These are phyloP conservation scores for Trichopus zeylanicus DNA, from an alignment of 116 monocot genomes.

Conservation along the genomic window DNA sequence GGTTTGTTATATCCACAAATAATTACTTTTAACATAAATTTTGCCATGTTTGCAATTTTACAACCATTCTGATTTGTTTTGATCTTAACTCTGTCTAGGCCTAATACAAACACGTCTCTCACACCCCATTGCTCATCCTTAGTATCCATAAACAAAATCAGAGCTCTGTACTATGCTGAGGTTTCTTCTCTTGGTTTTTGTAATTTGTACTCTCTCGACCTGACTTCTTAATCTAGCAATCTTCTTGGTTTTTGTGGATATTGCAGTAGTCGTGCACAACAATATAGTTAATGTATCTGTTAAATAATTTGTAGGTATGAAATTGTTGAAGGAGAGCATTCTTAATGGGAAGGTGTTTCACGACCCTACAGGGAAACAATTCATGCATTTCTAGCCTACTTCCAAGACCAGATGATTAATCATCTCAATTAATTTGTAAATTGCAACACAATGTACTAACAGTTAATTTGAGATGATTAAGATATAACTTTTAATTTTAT, in stretches of 20 bases:
- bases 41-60: not conserved
- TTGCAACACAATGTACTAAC: not conserved
- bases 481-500: not conserved
- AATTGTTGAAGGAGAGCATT: constrained; percentile 88
- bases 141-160: too few species aligned
- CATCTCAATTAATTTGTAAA: not conserved
- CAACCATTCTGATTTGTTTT: not conserved
- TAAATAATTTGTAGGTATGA: constrained; percentile 57
- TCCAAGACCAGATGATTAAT: constrained; percentile 77
- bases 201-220: too few species aligned
- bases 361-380: constrained; percentile 86
- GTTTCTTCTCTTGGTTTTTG: too few species aligned
- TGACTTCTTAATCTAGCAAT: too few species aligned
- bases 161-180: too few species aligned
- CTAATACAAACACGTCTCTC: too few species aligned
- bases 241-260: not conserved
- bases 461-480: not conserved
- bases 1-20: constrained; percentile 22
- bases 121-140: too few species aligned
- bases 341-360: constrained; percentile 85
- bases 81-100: not conserved
- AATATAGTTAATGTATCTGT: not conserved
- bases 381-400: constrained; percentile 75
- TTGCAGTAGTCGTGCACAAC: not conserved
- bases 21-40: not conserved